Conservation (phyloP, 768 basidiomycete genomes). For the Boletus pseudopeckii region DNA sequence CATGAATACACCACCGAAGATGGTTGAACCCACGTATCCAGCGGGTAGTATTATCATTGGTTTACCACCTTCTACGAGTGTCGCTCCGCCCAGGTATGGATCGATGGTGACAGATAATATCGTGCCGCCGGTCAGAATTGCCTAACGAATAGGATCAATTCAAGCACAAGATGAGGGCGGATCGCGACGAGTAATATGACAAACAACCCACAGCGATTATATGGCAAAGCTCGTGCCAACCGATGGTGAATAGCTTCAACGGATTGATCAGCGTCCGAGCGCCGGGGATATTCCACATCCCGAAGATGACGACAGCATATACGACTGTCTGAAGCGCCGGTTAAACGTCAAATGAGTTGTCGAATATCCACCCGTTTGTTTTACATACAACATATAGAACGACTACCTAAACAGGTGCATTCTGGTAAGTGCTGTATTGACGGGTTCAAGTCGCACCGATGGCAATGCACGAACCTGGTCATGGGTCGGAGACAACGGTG, state of each 20-base stretch:
- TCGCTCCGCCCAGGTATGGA: slow-evolving; percentile 65
- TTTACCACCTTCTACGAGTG: slow-evolving; percentile 70
- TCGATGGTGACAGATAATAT: slow-evolving; percentile 81
- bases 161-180: slow-evolving; percentile 3
- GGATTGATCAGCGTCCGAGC: slow-evolving; percentile 77
- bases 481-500: slow-evolving; percentile 57
- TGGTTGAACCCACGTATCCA: slow-evolving; percentile 79
- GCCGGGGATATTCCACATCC: slow-evolving; percentile 84
- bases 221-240: slow-evolving; percentile 87
- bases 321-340: slow-evolving; percentile 61
- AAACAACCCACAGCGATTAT: slow-evolving; percentile 59
- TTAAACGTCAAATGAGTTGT: slow-evolving; percentile 6
- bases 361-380: slow-evolving; percentile 11
- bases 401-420: slow-evolving; percentile 49
- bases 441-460: slow-evolving; percentile 16
- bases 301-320: slow-evolving; percentile 82
- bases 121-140: slow-evolving; percentile 73
- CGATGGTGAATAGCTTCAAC: slow-evolving; percentile 83
- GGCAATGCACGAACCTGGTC: slow-evolving; percentile 56
- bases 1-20: slow-evolving; percentile 80
- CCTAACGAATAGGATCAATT: slow-evolving; percentile 39
- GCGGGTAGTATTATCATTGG: slow-evolving; percentile 70
- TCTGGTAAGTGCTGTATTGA: slow-evolving; percentile 22
- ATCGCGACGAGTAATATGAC: slow-evolving; percentile 1
- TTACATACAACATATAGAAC: slow-evolving; percentile 70